phyloP scores from a whole-genome alignment of 2,329 filamentous ascomycete species.

The Microsporum ferrugineum region DNA sequence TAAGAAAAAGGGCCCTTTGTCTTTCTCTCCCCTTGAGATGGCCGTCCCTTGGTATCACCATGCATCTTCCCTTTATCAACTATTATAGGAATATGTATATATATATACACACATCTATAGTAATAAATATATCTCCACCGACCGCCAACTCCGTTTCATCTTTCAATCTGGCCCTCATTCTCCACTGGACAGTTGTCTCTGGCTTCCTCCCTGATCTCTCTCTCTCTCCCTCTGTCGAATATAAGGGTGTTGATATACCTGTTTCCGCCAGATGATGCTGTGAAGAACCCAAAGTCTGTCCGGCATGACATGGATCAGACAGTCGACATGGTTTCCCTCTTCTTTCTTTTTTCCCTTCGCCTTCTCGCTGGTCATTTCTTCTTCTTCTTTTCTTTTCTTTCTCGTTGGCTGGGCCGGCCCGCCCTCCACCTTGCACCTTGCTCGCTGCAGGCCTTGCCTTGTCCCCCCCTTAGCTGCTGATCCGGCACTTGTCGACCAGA shows the following conservation, averaged over 20 bases:
- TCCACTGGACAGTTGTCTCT: neutral
- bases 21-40: no score
- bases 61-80: neutral
- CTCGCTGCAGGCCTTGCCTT: neutral
- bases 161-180: neutral
- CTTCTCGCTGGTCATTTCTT: neutral
- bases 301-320: neutral
- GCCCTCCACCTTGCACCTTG: conserved; percentile 2
- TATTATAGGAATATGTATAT: no score
- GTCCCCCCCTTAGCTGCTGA: neutral
- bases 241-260: neutral
- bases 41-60: neutral
- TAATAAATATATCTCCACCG: neutral
- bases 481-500: conserved; percentile 1
- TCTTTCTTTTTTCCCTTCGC: neutral
- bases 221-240: neutral
- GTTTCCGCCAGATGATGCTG: neutral
- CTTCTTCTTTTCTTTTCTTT: neutral
- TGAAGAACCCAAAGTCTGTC: neutral
- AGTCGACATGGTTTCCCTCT: neutral
- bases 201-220: neutral
- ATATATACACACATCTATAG: neutral
- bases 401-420: conserved; percentile 1
- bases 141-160: conserved; percentile 2
- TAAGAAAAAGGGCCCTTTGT: no score